Conservation (phyloP, 805 yeast species). For the Metschnikowia lachancei region DNA sequence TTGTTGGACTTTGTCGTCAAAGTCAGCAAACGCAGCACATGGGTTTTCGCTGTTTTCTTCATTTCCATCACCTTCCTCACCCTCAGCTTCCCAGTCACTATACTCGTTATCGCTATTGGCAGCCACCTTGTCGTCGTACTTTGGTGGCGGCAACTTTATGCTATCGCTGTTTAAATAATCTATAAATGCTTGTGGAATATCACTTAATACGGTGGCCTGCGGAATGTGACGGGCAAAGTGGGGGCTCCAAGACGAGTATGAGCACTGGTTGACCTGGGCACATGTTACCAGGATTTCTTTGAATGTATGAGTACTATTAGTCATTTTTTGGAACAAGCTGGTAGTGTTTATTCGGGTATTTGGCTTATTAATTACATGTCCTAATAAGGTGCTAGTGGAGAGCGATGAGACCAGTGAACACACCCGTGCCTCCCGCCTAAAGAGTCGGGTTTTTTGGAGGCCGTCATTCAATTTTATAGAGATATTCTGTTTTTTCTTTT, state of each 20-base stretch:
- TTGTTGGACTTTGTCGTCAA: constrained; percentile 52
- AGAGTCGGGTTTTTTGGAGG: too few species aligned
- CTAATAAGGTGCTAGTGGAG: too few species aligned
- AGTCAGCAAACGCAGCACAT: constrained; percentile 45
- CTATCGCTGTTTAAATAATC: constrained; percentile 30
- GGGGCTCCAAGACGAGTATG: constrained; percentile 36
- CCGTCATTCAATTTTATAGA: too few species aligned
- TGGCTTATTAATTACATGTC: too few species aligned
- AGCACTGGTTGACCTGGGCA: constrained; percentile 32
- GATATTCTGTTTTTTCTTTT: too few species aligned
- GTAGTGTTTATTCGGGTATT: too few species aligned
- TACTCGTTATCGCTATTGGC: constrained; percentile 60
- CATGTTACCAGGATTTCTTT: constrained; percentile 25
- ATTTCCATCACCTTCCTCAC: constrained; percentile 12
- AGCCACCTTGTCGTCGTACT: constrained; percentile 13
- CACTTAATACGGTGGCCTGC: constrained; percentile 27
- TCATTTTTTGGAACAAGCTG: too few species aligned
- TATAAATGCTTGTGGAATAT: constrained; percentile 35
- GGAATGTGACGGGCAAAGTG: constrained; percentile 22
- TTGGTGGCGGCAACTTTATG: constrained; percentile 18
- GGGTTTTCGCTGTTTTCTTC: constrained; percentile 14
- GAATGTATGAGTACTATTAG: constrained; percentile 26
- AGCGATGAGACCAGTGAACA: too few species aligned
- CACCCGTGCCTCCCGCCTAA: too few species aligned
- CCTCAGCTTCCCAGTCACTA: constrained; percentile 67